Evolutionary conservation across 1,284 basidiomycete genomes (phyloP).

Genomic region (Microbotryum violaceum): DNA sequence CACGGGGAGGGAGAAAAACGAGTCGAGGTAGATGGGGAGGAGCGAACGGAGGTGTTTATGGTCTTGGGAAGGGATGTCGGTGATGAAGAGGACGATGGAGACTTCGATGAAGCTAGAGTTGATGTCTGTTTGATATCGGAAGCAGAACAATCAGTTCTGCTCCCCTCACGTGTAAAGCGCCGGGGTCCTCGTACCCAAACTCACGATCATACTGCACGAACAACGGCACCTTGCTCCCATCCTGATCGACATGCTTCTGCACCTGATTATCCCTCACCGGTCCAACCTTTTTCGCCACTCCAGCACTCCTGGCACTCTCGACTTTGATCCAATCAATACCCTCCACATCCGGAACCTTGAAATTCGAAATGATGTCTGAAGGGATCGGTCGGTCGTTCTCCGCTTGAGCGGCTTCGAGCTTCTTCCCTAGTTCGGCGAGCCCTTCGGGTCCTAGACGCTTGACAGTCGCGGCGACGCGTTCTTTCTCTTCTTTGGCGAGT

Average conservation of each 20-base stretch:
- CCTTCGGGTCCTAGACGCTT: conserved; percentile 69
- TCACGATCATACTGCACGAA: conserved; percentile 72
- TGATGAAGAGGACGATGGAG: conserved; percentile 68
- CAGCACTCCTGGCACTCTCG: conserved; percentile 50
- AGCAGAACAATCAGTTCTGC: conserved; percentile 2
- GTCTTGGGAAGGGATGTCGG: conserved; percentile 60
- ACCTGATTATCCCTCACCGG: conserved; percentile 43
- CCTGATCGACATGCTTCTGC: conserved; percentile 59
- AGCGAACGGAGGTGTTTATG: conserved; percentile 40
- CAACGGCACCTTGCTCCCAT: conserved; percentile 66
- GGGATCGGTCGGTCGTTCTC: conserved; percentile 83
- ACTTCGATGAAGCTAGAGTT: conserved; percentile 78
- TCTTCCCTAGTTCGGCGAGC: conserved; percentile 60
- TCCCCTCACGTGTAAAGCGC: background rate
- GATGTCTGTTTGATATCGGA: conserved; percentile 22
- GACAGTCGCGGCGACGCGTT: conserved; percentile 63
- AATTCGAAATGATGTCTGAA: conserved; percentile 62
- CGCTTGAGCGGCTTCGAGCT: conserved; percentile 72
- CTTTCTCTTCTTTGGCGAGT: conserved; percentile 74
- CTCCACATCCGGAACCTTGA: conserved; percentile 79
- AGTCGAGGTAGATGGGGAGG: conserved; percentile 69
- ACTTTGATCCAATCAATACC: conserved; percentile 94
- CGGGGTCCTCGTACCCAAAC: background rate
- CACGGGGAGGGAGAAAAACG: conserved; percentile 86
- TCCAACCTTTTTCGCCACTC: conserved; percentile 34